Percentiles rank a stretch among this genome's conserved stretches.
phyloP scores from a whole-genome alignment of 208 protist genomes.

The Endotrypanum monterogeii region DNA sequence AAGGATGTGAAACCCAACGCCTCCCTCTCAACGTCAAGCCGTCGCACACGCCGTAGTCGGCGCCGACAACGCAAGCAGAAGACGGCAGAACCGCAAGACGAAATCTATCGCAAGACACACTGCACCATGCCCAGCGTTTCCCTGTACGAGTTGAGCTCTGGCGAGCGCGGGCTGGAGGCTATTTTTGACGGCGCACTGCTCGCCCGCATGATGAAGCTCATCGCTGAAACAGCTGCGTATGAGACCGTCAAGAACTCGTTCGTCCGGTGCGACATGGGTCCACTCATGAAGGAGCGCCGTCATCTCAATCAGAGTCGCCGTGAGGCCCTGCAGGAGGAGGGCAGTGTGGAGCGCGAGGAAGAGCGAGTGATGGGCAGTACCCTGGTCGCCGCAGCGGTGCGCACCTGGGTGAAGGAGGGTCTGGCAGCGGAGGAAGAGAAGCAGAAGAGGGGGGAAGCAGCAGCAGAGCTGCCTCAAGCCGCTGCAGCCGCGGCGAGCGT shows the following conservation, averaged over 20 bases:
- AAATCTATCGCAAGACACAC: conserved; percentile 54
- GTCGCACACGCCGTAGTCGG: conserved; percentile 39
- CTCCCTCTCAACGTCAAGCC: conserved; percentile 17
- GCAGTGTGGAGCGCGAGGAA: conserved; percentile 62
- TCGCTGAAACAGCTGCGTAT: conserved; percentile 67
- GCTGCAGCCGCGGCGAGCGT: conserved; percentile 1
- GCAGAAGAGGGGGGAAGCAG: conserved; percentile 21
- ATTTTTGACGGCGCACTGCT: conserved; percentile 66
- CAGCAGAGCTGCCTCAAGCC: conserved; percentile 2
- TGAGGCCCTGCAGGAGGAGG: conserved; percentile 59
- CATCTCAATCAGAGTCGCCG: conserved; percentile 50
- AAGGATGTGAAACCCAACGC: conserved; percentile 18
- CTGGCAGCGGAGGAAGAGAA: conserved; percentile 37
- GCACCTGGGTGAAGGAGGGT: conserved; percentile 61
- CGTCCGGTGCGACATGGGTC: conserved; percentile 76
- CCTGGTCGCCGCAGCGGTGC: conserved; percentile 41
- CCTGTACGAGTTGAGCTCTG: conserved; percentile 44
- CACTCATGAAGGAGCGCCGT: conserved; percentile 77
- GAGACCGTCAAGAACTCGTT: conserved; percentile 74
- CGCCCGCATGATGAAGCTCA: conserved; percentile 72
- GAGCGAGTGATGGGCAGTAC: conserved; percentile 64
- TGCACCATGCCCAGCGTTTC: conserved; percentile 31
- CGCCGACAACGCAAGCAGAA: conserved; percentile 46
- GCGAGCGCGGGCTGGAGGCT: conserved; percentile 66
- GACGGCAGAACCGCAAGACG: conserved; percentile 41